phyloP scores from a whole-genome alignment of 768 basidiomycete genomes.

The Tylopilus intermedius region DNA sequence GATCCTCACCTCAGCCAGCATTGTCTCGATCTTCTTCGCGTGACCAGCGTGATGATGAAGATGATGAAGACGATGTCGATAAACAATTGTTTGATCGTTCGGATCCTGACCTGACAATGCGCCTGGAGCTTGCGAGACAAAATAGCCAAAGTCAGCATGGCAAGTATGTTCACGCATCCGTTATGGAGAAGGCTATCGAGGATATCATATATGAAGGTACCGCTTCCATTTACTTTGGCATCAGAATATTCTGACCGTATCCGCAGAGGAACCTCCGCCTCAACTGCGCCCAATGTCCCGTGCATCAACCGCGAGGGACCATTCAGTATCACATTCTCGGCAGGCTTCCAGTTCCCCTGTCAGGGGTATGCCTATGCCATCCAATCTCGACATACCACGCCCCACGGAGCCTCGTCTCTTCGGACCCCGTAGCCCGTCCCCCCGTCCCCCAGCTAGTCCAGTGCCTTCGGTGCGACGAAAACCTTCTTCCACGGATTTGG shows the following conservation, averaged over 20 bases:
- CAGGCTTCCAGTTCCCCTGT: constrained; percentile 40
- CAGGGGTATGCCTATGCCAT: constrained; percentile 24
- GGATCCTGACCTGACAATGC: constrained; percentile 71
- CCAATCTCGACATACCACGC: constrained; percentile 44
- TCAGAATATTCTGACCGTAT: constrained; percentile 1
- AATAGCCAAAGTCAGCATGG: constrained; percentile 78
- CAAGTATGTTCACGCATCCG: constrained; percentile 35
- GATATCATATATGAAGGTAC: constrained; percentile 78
- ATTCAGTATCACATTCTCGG: constrained; percentile 45
- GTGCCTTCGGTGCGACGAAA: constrained; percentile 18
- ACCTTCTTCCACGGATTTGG: constrained; percentile 44
- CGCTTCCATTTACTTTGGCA: constrained; percentile 12
- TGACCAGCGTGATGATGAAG: constrained; percentile 35
- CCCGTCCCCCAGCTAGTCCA: constrained; percentile 51
- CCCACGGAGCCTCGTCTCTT: constrained; percentile 57
- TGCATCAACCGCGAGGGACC: constrained; percentile 39
- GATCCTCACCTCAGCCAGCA: constrained; percentile 33
- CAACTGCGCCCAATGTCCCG: constrained; percentile 53
- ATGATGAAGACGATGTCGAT: constrained; percentile 43
- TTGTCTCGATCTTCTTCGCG: constrained; percentile 40
- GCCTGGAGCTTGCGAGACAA: constrained; percentile 74
- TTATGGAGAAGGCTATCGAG: constrained; percentile 47
- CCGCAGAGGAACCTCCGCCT: constrained; percentile 55
- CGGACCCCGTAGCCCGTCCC: constrained; percentile 75
- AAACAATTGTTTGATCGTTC: constrained; percentile 52